Evolutionary conservation across 352 stramenopile genomes (phyloP).

Genomic region (Peronospora belbahrii): DNA sequence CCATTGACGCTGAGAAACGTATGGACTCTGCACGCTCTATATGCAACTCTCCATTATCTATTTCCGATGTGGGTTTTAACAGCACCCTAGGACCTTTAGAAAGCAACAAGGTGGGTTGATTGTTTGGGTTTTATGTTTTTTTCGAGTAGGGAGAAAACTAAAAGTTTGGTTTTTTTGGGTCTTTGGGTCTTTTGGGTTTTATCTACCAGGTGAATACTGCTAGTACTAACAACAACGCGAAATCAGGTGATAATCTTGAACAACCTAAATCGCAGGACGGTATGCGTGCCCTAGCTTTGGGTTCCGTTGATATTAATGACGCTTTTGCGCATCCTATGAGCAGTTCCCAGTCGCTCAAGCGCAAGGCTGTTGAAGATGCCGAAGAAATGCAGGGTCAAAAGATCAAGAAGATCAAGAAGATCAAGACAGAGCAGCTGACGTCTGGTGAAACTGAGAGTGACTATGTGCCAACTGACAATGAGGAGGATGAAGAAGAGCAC

Average conservation of each 20-base stretch:
- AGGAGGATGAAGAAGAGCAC: conserved; percentile 19
- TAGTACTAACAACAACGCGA: background rate
- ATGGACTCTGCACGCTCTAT: conserved; percentile 30
- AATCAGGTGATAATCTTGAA: conserved; percentile 34
- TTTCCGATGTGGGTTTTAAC: conserved; percentile 47
- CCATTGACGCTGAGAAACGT: conserved; percentile 17
- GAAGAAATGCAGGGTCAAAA: conserved; percentile 18
- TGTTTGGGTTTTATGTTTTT: background rate
- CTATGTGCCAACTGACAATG: conserved; percentile 33
- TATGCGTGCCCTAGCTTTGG: conserved; percentile 30
- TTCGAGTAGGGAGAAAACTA: background rate
- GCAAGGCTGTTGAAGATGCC: conserved; percentile 37
- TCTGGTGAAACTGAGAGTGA: conserved; percentile 31
- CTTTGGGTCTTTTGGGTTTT: background rate
- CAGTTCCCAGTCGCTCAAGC: conserved; percentile 55
- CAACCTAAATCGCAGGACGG: conserved; percentile 21
- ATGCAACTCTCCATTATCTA: conserved; percentile 58
- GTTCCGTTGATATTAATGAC: conserved; percentile 67
- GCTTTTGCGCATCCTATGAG: conserved; percentile 55
- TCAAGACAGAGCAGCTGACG: conserved; percentile 18
- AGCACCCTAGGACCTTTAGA: conserved; percentile 1
- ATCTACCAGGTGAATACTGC: background rate
- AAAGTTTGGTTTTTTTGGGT: background rate
- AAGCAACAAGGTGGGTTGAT: conserved; percentile 29
- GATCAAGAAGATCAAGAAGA: conserved; percentile 31